Conservation (phyloP, 108 stramenopile species). For the Cylindrotheca closterium region DNA sequence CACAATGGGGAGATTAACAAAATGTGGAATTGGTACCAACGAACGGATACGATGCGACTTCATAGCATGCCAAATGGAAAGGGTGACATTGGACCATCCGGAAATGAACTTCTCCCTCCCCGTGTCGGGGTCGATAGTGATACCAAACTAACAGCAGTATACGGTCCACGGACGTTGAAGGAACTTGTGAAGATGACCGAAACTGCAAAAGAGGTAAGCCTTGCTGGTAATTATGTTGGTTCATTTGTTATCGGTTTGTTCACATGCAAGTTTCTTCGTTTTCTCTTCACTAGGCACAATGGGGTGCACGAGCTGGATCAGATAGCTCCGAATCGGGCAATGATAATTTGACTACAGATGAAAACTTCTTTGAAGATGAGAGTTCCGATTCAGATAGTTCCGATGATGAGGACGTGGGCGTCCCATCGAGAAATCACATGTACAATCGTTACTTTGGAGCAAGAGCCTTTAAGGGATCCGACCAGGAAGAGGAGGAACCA, state of each 20-base stretch:
- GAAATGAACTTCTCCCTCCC: neutral
- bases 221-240: no score
- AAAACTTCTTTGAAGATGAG: conserved; percentile 48
- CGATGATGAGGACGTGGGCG: conserved; percentile 31
- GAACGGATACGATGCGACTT: conserved; percentile 20
- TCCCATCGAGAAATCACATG: conserved; percentile 20
- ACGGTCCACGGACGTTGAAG: conserved; percentile 37
- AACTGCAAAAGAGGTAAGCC: conserved; percentile 49
- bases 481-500: neutral
- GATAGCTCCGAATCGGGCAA: conserved; percentile 27
- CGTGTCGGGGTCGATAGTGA: neutral
- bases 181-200: conserved; percentile 70
- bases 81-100: conserved; percentile 8
- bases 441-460: conserved; percentile 41
- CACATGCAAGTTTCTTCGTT: no score
- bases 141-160: neutral
- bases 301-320: conserved; percentile 51
- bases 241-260: no score
- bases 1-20: conserved; percentile 72
- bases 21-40: conserved; percentile 70
- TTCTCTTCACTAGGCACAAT: conserved; percentile 42
- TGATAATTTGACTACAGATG: conserved; percentile 27
- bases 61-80: conserved; percentile 12
- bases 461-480: conserved; percentile 20
- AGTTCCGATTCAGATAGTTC: conserved; percentile 38